These are phyloP conservation scores for Naganishia cerealis DNA, from an alignment of 1,284 basidiomycete genomes.

Conservation along the genomic window DNA sequence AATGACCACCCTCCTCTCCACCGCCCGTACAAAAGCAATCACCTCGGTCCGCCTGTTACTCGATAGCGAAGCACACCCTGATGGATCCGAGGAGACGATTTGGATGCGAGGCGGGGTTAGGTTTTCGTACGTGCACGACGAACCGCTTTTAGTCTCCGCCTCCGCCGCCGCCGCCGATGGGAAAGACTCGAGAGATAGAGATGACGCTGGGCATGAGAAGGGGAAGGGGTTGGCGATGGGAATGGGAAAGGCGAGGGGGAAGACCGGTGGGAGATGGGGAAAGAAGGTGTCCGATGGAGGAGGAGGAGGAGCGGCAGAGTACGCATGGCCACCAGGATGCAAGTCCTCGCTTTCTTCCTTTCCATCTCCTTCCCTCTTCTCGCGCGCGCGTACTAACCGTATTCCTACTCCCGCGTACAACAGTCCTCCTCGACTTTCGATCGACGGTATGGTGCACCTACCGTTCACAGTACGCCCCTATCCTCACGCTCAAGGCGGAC, in stretches of 20 bases:
- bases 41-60: conserved; percentile 70
- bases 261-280: neutral
- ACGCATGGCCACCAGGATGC: neutral
- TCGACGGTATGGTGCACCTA: conserved; percentile 88
- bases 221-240: neutral
- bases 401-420: conserved; percentile 35
- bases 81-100: conserved; percentile 70
- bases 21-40: conserved; percentile 51
- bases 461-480: conserved; percentile 81
- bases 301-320: neutral
- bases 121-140: neutral
- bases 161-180: too few species aligned
- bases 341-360: neutral
- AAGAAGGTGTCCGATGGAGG: neutral
- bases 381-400: neutral
- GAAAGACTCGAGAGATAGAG: neutral
- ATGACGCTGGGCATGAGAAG: neutral
- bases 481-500: conserved; percentile 63
- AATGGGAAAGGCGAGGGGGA: neutral
- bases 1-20: conserved; percentile 38
- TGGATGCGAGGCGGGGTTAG: conserved; percentile 73
- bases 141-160: too few species aligned
- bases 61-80: conserved; percentile 74
- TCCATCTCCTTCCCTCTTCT: neutral
- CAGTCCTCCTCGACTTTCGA: conserved; percentile 86